A percentile compares a stretch with the other conserved stretches of the same genome.
These are phyloP conservation scores for Didymella keratinophila DNA, from an alignment of 2,329 filamentous ascomycete species.

Conservation along the genomic window DNA sequence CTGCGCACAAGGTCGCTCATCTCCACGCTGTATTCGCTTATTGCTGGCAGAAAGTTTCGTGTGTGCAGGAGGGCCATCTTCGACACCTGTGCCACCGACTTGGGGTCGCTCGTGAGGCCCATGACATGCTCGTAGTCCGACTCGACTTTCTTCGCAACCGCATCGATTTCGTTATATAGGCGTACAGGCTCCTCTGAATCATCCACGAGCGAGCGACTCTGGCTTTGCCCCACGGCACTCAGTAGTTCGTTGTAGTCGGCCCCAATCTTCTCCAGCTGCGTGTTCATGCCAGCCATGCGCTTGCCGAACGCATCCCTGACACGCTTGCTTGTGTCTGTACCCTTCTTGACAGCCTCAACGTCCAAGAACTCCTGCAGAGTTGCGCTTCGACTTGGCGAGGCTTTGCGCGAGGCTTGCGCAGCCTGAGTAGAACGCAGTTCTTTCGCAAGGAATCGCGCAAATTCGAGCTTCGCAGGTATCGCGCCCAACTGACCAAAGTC, in stretches of 20 bases:
- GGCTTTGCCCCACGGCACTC: slow-evolving; percentile 55
- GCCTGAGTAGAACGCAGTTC: slow-evolving; percentile 41
- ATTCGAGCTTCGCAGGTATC: slow-evolving; percentile 70
- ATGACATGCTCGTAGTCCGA: slow-evolving; percentile 84
- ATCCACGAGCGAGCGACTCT: slow-evolving; percentile 61
- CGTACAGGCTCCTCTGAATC: slow-evolving; percentile 71
- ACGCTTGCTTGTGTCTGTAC: slow-evolving; percentile 71
- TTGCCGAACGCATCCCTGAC: slow-evolving; percentile 71
- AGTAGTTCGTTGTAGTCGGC: slow-evolving; percentile 56
- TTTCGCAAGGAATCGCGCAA: slow-evolving; percentile 62
- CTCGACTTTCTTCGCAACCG: slow-evolving; percentile 83
- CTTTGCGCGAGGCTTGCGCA: slow-evolving; percentile 34
- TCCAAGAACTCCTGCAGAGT: slow-evolving; percentile 69
- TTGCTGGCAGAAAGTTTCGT: slow-evolving; percentile 67
- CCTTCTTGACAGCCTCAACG: slow-evolving; percentile 73
- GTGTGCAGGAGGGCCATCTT: slow-evolving; percentile 71
- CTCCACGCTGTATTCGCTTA: slow-evolving; percentile 65
- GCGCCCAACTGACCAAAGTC: slow-evolving; percentile 71
- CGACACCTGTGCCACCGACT: slow-evolving; percentile 67
- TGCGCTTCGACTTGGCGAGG: slow-evolving; percentile 28
- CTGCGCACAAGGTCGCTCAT: slow-evolving; percentile 63
- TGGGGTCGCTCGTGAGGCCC: slow-evolving; percentile 71
- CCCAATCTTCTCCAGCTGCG: slow-evolving; percentile 52
- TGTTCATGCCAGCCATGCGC: slow-evolving; percentile 54
- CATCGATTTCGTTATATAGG: slow-evolving; percentile 83